Evolutionary conservation across 352 stramenopile genomes (phyloP).

Genomic region (Globisporangium nodosum): DNA sequence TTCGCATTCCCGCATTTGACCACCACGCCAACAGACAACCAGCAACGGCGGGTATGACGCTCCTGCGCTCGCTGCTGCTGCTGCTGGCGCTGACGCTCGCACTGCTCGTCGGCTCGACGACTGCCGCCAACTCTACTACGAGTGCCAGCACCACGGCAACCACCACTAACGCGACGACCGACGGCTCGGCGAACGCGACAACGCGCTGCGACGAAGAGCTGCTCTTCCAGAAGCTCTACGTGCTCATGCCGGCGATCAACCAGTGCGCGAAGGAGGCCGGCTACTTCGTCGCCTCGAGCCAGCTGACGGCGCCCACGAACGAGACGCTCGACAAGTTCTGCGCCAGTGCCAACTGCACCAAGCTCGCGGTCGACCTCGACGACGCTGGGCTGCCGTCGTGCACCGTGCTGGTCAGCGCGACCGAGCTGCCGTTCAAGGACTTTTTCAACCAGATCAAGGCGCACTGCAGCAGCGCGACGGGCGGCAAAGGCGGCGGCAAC

Average conservation of each 20-base stretch:
- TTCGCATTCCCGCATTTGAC: neutral
- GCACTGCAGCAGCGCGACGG: constrained; percentile 7
- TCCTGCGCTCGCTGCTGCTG: neutral
- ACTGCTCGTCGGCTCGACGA: neutral
- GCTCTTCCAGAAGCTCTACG: constrained; percentile 44
- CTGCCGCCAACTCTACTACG: neutral
- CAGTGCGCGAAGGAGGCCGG: constrained; percentile 32
- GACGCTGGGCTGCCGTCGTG: constrained; percentile 30
- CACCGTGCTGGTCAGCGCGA: constrained; percentile 19
- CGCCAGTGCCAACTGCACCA: constrained; percentile 27
- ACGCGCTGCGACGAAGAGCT: constrained; percentile 25
- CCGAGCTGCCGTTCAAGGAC: constrained; percentile 23
- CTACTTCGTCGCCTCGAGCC: constrained; percentile 25
- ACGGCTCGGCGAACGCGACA: neutral
- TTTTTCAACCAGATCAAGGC: constrained; percentile 29
- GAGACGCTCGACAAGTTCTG: constrained; percentile 26
- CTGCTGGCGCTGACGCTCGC: constrained; percentile 1
- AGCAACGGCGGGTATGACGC: neutral
- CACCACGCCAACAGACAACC: neutral
- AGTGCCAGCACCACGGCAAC: no score
- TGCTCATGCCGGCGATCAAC: constrained; percentile 41
- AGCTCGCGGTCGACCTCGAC: constrained; percentile 28
- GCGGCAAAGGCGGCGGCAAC: neutral
- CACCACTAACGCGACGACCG: neutral
- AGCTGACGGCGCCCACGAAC: constrained; percentile 18